A percentile compares a stretch with the other conserved stretches of the same genome.
These are phyloP conservation scores for Xylariaceae sp. DNA, from an alignment of 2,329 filamentous ascomycete species.

Conservation along the genomic window DNA sequence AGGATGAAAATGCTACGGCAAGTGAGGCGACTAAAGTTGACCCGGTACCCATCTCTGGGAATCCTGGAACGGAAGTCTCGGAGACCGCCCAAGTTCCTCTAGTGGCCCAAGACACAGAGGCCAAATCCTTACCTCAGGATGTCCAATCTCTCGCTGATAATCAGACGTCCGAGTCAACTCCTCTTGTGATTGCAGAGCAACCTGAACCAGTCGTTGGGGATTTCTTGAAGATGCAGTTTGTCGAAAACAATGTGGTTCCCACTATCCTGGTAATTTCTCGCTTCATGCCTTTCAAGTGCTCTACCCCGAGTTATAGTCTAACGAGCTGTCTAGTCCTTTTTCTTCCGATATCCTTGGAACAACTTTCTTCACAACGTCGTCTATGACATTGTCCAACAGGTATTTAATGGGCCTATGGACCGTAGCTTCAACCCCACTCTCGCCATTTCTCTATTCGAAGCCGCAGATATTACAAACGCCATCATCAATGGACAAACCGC, in stretches of 20 bases:
- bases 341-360: conserved; percentile 99
- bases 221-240: conserved; percentile 93
- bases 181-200: conserved; percentile 24
- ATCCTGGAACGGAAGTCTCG: background rate
- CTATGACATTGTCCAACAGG: conserved; percentile 98
- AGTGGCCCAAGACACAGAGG: background rate
- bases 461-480: conserved; percentile 84
- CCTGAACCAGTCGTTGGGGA: conserved; percentile 85
- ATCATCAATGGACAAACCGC: conserved; percentile 90
- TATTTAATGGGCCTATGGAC: conserved; percentile 98
- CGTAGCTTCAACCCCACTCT: conserved; percentile 89
- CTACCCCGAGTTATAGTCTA: conserved; percentile 19
- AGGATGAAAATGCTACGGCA: background rate
- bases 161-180: background rate
- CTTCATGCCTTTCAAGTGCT: conserved; percentile 1
- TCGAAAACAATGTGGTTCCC: conserved; percentile 91
- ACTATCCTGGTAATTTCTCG: conserved; percentile 79
- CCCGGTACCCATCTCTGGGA: background rate
- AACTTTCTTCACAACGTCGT: conserved; percentile 99
- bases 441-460: conserved; percentile 91
- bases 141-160: conserved; percentile 5
- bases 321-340: conserved; percentile 74
- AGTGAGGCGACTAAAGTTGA: background rate
- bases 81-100: background rate
- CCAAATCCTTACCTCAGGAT: background rate